phyloP scores from a whole-genome alignment of 202 grass and related monocot genomes.

The Setaria italica region DNA sequence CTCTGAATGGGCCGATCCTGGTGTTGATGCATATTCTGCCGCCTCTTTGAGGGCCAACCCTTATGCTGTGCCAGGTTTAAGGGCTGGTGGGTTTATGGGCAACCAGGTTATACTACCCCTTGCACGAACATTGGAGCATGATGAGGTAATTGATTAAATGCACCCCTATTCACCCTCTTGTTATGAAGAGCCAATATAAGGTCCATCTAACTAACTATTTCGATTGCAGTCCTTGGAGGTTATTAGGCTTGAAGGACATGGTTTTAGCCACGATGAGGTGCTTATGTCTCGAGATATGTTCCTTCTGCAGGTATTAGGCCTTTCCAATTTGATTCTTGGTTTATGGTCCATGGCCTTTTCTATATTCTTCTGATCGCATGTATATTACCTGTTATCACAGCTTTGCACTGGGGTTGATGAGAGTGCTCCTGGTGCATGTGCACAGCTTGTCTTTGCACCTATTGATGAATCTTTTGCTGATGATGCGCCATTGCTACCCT shows the following conservation, averaged over 20 bases:
- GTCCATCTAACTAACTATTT: neutral
- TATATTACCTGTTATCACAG: conserved; percentile 43
- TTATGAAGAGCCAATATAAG: neutral
- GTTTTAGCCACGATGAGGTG: conserved; percentile 80
- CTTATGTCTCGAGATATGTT: conserved; percentile 83
- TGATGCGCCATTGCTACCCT: conserved; percentile 82
- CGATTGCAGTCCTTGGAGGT: conserved; percentile 85
- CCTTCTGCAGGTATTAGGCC: conserved; percentile 73
- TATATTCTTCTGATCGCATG: neutral
- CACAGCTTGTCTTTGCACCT: conserved; percentile 96
- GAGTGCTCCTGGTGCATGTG: conserved; percentile 74
- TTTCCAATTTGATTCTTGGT: neutral
- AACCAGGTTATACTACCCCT: conserved; percentile 85
- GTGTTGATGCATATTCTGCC: conserved; percentile 88
- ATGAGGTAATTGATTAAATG: conserved; percentile 69
- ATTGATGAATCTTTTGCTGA: conserved; percentile 98
- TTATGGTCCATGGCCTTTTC: neutral
- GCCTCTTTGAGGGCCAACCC: conserved; percentile 72
- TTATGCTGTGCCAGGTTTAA: conserved; percentile 78
- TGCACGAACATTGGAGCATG: conserved; percentile 78
- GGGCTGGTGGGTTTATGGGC: conserved; percentile 80
- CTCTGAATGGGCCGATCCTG: conserved; percentile 96
- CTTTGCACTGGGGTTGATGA: conserved; percentile 92
- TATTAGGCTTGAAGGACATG: conserved; percentile 84
- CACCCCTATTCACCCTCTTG: neutral